Conservation (phyloP, 2,329 filamentous ascomycete genomes). For the Trichophyton rubrum region DNA sequence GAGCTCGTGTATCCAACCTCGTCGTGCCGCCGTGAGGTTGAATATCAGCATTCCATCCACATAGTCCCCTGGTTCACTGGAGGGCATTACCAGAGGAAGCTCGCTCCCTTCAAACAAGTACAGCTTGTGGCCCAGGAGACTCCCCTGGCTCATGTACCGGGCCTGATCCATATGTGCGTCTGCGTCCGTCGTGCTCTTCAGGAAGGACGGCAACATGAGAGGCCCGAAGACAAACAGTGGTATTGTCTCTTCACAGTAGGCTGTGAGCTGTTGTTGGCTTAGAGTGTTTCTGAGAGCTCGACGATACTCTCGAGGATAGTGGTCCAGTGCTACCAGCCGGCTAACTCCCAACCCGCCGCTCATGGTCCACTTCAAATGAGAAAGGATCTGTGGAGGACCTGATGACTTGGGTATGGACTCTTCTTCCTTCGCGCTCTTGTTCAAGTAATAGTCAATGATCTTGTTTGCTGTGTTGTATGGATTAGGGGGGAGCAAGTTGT, state of each 20-base stretch:
- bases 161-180: conserved; percentile 14
- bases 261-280: conserved; percentile 14
- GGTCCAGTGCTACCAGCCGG: neutral
- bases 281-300: conserved; percentile 17
- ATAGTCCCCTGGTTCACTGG: conserved; percentile 8
- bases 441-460: neutral
- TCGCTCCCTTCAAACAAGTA: conserved; percentile 14
- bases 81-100: conserved; percentile 17
- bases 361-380: neutral
- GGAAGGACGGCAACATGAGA: conserved; percentile 22
- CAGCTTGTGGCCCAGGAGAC: conserved; percentile 18
- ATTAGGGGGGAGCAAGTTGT: neutral
- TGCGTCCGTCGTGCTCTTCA: conserved; percentile 19
- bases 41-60: conserved; percentile 22
- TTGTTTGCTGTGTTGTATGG: neutral
- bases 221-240: conserved; percentile 21
- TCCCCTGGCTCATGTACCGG: conserved; percentile 20
- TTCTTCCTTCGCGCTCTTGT: neutral
- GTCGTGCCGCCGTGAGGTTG: conserved; percentile 16
- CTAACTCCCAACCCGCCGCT: neutral
- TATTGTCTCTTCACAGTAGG: conserved; percentile 13
- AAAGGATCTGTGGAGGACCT: neutral
- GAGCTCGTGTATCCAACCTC: conserved; percentile 17
- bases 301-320: conserved; percentile 19
- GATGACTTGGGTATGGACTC: neutral